Percentiles rank a stretch among this genome's conserved stretches.
phyloP scores from a whole-genome alignment of 306 rosid species.

The Adenanthera pavonina region DNA sequence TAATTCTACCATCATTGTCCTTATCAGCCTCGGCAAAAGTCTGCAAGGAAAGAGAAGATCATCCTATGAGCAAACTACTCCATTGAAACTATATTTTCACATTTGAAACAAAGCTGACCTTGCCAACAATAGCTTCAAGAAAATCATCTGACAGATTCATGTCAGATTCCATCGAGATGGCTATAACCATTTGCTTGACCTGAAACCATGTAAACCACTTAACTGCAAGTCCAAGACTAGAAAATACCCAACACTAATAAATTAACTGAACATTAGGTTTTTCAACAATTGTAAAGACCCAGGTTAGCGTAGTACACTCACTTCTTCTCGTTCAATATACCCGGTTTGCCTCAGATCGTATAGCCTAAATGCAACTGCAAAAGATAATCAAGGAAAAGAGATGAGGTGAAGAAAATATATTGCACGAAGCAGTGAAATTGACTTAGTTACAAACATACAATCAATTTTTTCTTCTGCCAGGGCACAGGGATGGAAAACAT shows the following conservation, averaged over 20 bases:
- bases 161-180: conserved; percentile 74
- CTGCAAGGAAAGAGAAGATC: conserved; percentile 45
- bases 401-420: conserved; percentile 31
- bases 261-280: not conserved
- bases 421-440: conserved; percentile 13
- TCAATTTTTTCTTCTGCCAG: conserved; percentile 74
- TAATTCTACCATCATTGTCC: conserved; percentile 79
- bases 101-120: conserved; percentile 44
- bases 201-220: conserved; percentile 46
- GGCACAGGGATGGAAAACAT: conserved; percentile 77
- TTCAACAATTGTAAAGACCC: not conserved
- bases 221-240: conserved; percentile 7
- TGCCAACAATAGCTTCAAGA: conserved; percentile 76
- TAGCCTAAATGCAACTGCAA: conserved; percentile 82
- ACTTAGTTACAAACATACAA: conserved; percentile 55
- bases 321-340: conserved; percentile 83
- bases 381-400: conserved; percentile 26
- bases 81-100: conserved; percentile 19
- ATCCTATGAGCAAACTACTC: not conserved
- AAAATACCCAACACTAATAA: not conserved
- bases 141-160: conserved; percentile 69
- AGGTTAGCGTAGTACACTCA: conserved; percentile 41
- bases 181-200: conserved; percentile 89
- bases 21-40: conserved; percentile 76
- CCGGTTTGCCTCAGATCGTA: conserved; percentile 85